These are phyloP conservation scores for Macrotyloma uniflorum DNA, from an alignment of 306 rosid genomes.

Conservation along the genomic window DNA sequence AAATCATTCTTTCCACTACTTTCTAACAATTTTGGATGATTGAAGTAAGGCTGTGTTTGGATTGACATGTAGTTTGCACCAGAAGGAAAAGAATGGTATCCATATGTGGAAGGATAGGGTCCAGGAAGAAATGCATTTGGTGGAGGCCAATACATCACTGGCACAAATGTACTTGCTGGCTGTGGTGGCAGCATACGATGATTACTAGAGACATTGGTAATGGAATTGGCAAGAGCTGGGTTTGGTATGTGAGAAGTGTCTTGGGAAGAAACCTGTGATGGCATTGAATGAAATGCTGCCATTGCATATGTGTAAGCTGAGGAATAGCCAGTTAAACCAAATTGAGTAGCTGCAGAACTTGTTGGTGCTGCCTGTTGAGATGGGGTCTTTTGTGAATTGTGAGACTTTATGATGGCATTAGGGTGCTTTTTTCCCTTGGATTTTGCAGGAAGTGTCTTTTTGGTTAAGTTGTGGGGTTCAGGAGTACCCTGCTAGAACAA, in stretches of 20 bases:
- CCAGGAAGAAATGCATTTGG: constrained; percentile 62
- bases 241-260: constrained; percentile 41
- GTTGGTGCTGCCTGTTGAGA: constrained; percentile 32
- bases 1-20: constrained; percentile 46
- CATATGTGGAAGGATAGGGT: constrained; percentile 56
- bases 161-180: constrained; percentile 59
- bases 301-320: constrained; percentile 47
- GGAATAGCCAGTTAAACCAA: constrained; percentile 57
- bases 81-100: constrained; percentile 61
- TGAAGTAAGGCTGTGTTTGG: constrained; percentile 60
- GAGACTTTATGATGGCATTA: constrained; percentile 43
- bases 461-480: constrained; percentile 45
- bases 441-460: constrained; percentile 48
- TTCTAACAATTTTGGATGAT: constrained; percentile 45
- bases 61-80: constrained; percentile 53
- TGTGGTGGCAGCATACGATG: constrained; percentile 55
- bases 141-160: constrained; percentile 83
- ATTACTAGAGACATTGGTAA: constrained; percentile 43
- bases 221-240: constrained; percentile 36
- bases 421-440: constrained; percentile 54
- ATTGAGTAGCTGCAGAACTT: constrained; percentile 47
- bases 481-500: constrained; percentile 50
- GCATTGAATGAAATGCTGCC: constrained; percentile 55
- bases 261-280: constrained; percentile 51
- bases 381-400: constrained; percentile 31